Evolutionary conservation across 306 rosid species (phyloP), one percentile per base, ranked within the genome.

Genomic region (Neltuma alba): DNA sequence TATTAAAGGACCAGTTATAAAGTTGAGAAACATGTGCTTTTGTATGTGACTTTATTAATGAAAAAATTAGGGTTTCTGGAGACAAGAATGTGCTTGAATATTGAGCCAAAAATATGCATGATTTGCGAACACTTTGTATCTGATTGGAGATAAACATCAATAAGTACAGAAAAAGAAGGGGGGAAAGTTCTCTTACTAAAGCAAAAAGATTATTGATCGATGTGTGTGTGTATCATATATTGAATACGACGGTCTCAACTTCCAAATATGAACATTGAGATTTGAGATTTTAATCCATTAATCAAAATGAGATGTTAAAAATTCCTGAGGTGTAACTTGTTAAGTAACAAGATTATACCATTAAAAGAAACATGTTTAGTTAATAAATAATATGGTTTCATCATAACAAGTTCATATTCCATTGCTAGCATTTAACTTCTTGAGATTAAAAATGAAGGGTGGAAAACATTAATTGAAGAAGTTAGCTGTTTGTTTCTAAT

Each of bases 121-220:
- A 54, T 28, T 54, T 40, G 25, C n/a, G 31, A 20, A 52, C 31
- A 54, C 12, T 25, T 77, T 77, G n/a, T 38, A 27, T 23, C 27
- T 68, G 42, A 28, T 68, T 21, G 52, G 65, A 11, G 25, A 34
- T 23, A 55, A 78, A 52, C 69, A 78, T n/a, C 33, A 21, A 66
- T 3, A 64, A 66, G 50, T 10, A 21, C 50, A 67, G 27, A 67
- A 38, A 66, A 34, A 37, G 27, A 20, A 37, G 41, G 23, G 70
- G 6, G 5, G 33, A 18, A 33, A 30, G 34, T 27, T 28, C 36
- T 62, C 13, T 15, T 9, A 7, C n/a, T 21, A 67, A 40, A 67
- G 12, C 10, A 67, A 3, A 38, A 9, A 21, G 34, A 65, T 20
- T 36, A 36, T 36, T 7, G 25, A n/a, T 37, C n/a, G n/a, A n/a